These are phyloP conservation scores for Fonsecaea multimorphosa DNA, from an alignment of 2,329 filamentous ascomycete genomes.

Conservation along the genomic window DNA sequence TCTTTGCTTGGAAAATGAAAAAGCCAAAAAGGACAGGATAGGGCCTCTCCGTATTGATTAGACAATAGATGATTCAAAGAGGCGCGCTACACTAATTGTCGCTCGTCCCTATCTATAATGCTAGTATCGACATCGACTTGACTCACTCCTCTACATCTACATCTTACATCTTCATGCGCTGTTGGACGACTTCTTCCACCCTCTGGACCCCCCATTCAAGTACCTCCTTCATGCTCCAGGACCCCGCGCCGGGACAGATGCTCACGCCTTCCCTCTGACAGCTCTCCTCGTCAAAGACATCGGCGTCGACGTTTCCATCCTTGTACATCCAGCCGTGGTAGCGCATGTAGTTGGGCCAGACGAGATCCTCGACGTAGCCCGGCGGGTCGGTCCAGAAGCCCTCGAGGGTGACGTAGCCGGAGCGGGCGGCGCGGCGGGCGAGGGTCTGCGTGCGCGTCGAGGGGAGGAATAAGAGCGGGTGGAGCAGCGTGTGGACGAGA, in stretches of 20 bases:
- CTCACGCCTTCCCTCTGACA: constrained; percentile 39
- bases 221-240: constrained; percentile 66
- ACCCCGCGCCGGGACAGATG: constrained; percentile 52
- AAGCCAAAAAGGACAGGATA: not conserved
- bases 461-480: constrained; percentile 79
- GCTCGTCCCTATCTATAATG: not conserved
- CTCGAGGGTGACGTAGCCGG: constrained; percentile 61
- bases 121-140: not conserved
- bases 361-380: constrained; percentile 89
- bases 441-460: constrained; percentile 64
- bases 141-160: not conserved
- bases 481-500: constrained; percentile 58
- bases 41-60: not conserved
- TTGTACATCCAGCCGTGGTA: constrained; percentile 74
- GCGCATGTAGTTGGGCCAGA: constrained; percentile 92
- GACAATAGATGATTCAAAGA: not conserved
- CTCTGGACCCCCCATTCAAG: constrained; percentile 72
- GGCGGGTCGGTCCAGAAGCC: constrained; percentile 96
- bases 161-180: not conserved
- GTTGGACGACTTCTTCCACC: constrained; percentile 56
- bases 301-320: constrained; percentile 51
- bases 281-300: constrained; percentile 34
- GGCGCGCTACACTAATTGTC: not conserved
- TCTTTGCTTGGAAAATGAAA: not conserved
- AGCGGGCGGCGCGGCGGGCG: constrained; percentile 48